Base-by-base conservation (phyloP, 1,284 basidiomycete species). In the Lignosus rhinocerotis region DNA sequence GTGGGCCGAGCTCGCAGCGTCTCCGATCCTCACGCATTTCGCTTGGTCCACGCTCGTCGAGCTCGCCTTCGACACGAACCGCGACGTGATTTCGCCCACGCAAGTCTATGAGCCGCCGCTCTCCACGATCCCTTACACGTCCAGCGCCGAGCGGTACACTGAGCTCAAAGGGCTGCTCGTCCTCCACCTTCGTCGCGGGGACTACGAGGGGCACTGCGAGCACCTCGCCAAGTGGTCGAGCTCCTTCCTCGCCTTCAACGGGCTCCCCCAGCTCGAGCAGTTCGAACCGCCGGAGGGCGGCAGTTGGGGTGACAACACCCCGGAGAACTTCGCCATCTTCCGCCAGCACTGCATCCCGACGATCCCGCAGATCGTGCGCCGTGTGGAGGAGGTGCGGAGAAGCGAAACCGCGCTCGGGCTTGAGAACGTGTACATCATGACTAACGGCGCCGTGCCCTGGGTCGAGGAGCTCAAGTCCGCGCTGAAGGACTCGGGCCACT, bases 131-230 rank as follows among this genome's bases (percentile, higher is more conserved):
- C 62, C 65, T 9, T 55, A 54, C 54, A 46, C 52, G 56, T 33
- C 55, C 42, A 46, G 44, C 57, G 56, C 61, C 31, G 56, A 65
- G 54, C 68, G 66, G 32, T 68, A 70, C 63, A 30, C 68, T 14
- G 55, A 58, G 44, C 63, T 77, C 42, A 68, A 72, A 0, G 80
- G 79, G 19, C 71, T 85, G 5, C 72, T 88, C 34, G 86, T 80
- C 6, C 68, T 88, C 6, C 86, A 88, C 65, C 63, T 88, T 31
- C 82, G 86, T 9, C 74, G 85, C 39, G 87, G 86, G 10, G 86
- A 88, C 69, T 88, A 80, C 67, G 65, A 73, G 48, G 69, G 72
- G 8, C 85, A 87, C 63, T 88, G 86, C 63, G 50, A 63, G 1
- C 67, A 76, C 61, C 77, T 87, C 46, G 76, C 75, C 0, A 64